Conservation (phyloP, 177 flowering plant genomes). For the Tripterygium wilfordii region DNA sequence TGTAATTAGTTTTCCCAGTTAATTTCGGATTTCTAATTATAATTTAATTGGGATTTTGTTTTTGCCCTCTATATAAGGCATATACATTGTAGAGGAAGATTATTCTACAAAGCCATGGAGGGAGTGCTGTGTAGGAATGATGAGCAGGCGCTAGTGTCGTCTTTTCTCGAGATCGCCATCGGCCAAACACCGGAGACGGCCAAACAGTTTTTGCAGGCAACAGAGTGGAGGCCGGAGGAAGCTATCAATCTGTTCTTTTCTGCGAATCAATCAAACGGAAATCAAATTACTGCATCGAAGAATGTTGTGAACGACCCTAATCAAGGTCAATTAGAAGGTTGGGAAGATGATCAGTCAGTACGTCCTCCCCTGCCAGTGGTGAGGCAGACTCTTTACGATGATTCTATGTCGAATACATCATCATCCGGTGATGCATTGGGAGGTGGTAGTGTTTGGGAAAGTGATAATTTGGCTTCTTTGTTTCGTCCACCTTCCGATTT, state of each 20-base stretch:
- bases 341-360: conserved; percentile 47
- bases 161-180: conserved; percentile 83
- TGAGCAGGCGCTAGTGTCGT: conserved; percentile 62
- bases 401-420: conserved; percentile 60
- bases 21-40: no score
- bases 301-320: conserved; percentile 21
- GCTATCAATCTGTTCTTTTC: conserved; percentile 34
- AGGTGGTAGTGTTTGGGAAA: conserved; percentile 77
- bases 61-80: no score
- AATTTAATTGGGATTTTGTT: no score
- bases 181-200: conserved; percentile 83
- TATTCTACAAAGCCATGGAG: no score
- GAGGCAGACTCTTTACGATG: conserved; percentile 85
- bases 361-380: conserved; percentile 92
- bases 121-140: conserved; percentile 41
- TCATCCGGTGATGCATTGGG: conserved; percentile 61
- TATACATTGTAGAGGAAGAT: no score
- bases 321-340: no score
- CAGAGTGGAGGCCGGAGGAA: conserved; percentile 94
- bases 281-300: conserved; percentile 29
- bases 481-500: conserved; percentile 87
- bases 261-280: conserved; percentile 5
- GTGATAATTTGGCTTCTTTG: conserved; percentile 85
- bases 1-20: no score
- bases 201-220: conserved; percentile 84